Conservation (phyloP, 345 rosid genomes). For the Triadica sebifera region DNA sequence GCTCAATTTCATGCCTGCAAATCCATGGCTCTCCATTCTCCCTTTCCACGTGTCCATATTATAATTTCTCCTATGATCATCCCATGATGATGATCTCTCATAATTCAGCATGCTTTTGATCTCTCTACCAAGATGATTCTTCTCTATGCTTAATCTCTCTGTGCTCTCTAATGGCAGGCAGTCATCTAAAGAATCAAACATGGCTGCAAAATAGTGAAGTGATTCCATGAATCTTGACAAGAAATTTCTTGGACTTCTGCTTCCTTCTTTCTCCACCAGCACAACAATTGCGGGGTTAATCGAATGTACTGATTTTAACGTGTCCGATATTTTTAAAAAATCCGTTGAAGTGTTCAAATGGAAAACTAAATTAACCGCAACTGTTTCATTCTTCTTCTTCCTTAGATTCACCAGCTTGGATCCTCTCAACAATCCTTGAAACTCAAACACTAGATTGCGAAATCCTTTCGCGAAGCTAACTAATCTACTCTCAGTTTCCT, state of each 20-base stretch:
- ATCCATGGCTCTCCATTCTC: conserved; percentile 63
- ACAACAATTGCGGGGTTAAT: conserved; percentile 51
- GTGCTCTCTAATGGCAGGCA: conserved; percentile 53
- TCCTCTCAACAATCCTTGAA: conserved; percentile 47
- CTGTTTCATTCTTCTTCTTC: conserved; percentile 53
- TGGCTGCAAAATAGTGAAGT: conserved; percentile 59
- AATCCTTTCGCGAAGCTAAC: conserved; percentile 52
- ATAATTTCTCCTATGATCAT: neutral
- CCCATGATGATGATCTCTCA: conserved; percentile 23
- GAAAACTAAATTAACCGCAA: conserved; percentile 53
- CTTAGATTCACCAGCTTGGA: conserved; percentile 33
- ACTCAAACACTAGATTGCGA: conserved; percentile 51
- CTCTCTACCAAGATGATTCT: conserved; percentile 56
- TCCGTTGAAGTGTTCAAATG: conserved; percentile 44
- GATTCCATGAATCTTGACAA: conserved; percentile 64
- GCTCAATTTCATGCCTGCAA: conserved; percentile 46
- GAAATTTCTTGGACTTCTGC: conserved; percentile 42
- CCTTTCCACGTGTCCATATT: conserved; percentile 60
- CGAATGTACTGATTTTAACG: conserved; percentile 39
- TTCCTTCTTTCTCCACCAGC: conserved; percentile 58
- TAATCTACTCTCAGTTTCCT: conserved; percentile 55
- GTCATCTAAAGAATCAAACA: conserved; percentile 70
- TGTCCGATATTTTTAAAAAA: conserved; percentile 35
- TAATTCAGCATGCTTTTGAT: conserved; percentile 50
- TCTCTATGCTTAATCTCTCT: conserved; percentile 57